phyloP scores from a whole-genome alignment of 176 grass and related monocot genomes.

The Eragrostis curvula region DNA sequence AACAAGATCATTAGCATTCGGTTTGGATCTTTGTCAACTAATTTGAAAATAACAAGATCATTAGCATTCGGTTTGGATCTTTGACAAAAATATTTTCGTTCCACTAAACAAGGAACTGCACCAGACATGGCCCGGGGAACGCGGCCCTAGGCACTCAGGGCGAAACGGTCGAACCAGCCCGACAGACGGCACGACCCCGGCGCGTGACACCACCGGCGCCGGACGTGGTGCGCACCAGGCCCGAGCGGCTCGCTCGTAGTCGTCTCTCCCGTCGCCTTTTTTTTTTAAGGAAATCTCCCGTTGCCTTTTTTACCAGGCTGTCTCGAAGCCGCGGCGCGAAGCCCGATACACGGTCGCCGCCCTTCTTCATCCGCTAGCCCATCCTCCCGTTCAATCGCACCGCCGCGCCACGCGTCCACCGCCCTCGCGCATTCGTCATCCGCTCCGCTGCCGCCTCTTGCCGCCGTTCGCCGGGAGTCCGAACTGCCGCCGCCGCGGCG shows the following conservation, averaged over 20 bases:
- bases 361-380: neutral
- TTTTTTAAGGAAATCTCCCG: neutral
- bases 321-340: neutral
- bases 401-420: neutral
- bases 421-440: neutral
- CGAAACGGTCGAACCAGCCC: neutral
- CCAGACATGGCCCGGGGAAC: neutral
- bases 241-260: too few species aligned
- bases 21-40: too few species aligned
- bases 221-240: neutral
- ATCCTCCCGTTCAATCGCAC: neutral
- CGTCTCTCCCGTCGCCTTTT: neutral
- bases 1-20: too few species aligned
- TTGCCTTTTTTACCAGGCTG: constrained; percentile 1
- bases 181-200: neutral
- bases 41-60: too few species aligned
- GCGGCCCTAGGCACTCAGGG: too few species aligned
- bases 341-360: neutral
- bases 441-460: neutral
- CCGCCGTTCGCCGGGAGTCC: neutral
- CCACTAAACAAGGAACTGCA: neutral
- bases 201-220: neutral
- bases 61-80: too few species aligned
- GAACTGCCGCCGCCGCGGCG: neutral
- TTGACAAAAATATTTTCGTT: too few species aligned